Evolutionary conservation across 768 basidiomycete genomes (phyloP).

Genomic region (Kwoniella sp.): DNA sequence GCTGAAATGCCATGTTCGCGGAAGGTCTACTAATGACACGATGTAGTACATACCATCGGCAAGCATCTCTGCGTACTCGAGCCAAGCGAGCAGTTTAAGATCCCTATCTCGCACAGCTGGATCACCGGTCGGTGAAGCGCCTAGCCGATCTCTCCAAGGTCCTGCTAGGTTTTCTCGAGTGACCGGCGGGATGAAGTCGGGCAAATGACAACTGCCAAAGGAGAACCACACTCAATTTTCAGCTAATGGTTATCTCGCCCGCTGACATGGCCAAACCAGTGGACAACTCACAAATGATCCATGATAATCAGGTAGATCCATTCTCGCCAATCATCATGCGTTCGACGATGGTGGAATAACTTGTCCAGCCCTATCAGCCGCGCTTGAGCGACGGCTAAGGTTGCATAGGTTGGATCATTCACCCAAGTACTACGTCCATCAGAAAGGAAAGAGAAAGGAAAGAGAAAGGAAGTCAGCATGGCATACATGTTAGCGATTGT

Average conservation of each 20-base stretch:
- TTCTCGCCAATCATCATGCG: slow-evolving; percentile 51
- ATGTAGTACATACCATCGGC: no score
- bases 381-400: slow-evolving; percentile 37
- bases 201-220: slow-evolving; percentile 33
- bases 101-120: slow-evolving; percentile 49
- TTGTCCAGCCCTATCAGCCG: slow-evolving; percentile 30
- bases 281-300: slow-evolving; percentile 39
- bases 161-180: slow-evolving; percentile 28
- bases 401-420: slow-evolving; percentile 33
- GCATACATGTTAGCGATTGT: no score
- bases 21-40: no score
- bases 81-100: slow-evolving; percentile 50
- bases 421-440: slow-evolving; percentile 38
- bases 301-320: slow-evolving; percentile 50
- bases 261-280: background rate
- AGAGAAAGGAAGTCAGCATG: background rate
- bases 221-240: background rate
- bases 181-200: slow-evolving; percentile 34
- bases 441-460: no score
- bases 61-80: slow-evolving; percentile 51
- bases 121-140: slow-evolving; percentile 19
- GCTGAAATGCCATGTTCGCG: no score
- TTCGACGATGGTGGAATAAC: slow-evolving; percentile 16
- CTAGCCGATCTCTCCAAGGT: slow-evolving; percentile 39
- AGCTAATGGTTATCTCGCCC: background rate